Evolutionary conservation across 2,329 filamentous ascomycete species (phyloP), one percentile per base, ranked within the genome.

Genomic region (Phoma sp.): DNA sequence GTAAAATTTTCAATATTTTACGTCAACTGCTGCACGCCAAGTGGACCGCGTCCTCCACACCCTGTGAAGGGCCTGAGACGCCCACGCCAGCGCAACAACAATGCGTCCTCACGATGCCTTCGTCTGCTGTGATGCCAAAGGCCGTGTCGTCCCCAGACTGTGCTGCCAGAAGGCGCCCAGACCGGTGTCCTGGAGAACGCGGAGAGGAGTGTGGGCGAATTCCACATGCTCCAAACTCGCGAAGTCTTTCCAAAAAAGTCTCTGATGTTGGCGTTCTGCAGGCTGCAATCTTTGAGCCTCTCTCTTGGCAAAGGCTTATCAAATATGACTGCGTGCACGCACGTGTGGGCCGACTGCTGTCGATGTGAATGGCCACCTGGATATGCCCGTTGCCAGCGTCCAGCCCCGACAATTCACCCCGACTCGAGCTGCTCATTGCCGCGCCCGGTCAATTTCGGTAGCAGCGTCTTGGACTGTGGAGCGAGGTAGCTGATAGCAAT

Each of bases 1-100:
- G 62, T 64, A 66, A 71, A 70, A 69, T 62, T 68, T 69, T 63
- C 58, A 44, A 56, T 43, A 17, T 56, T 62, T 69, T 71, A 69
- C 65, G 67, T 70, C 62, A 70, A 68, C 53, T 47, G 47, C 53
- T 27, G 39, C 49, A 47, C 61, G 53, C 69, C 53, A 71, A 65
- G 69, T 72, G 69, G 69, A 67, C 48, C 65, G 57, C 57, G 24
- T 58, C 50, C 55, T 61, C 43, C 50, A 57, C 35, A 35, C 45
- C 29, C 45, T 49, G 39, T 27, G 22, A 49, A 46, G 17, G 17
- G 36, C 46, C 35, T 55, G 35, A 44, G 37, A 39, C 36, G 52
- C 51, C 45, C 52, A 50, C 24, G 45, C 52, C 52, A 55, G 35
- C 19, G 41, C 46, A 32, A 33, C 36, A 45, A 50, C 52, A 55